Evolutionary conservation across 2,329 filamentous ascomycete genomes (phyloP).

Genomic region (Proliferodiscus dingleyae): DNA sequence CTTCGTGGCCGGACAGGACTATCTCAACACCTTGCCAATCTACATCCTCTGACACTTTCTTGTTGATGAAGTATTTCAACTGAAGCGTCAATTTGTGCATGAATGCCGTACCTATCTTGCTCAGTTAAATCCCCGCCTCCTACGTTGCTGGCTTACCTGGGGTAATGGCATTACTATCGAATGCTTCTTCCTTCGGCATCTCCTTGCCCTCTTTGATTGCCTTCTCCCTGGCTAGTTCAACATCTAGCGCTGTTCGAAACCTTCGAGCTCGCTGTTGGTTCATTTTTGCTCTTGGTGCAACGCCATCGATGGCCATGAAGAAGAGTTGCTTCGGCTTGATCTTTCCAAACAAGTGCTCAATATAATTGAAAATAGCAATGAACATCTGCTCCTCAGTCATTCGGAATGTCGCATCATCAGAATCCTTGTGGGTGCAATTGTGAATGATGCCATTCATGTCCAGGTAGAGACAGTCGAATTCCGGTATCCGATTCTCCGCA

Average conservation of each 20-base stretch:
- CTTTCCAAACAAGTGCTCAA: slow-evolving; percentile 96
- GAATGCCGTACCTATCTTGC: slow-evolving; percentile 65
- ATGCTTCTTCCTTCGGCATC: slow-evolving; percentile 90
- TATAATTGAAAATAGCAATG: slow-evolving; percentile 99
- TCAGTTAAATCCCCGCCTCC: slow-evolving; percentile 22
- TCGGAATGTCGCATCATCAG: slow-evolving; percentile 84
- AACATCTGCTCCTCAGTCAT: slow-evolving; percentile 99
- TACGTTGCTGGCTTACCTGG: slow-evolving; percentile 51
- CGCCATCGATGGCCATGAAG: slow-evolving; percentile 99
- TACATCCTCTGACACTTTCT: slow-evolving; percentile 93
- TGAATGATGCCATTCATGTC: slow-evolving; percentile 99
- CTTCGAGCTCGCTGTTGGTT: slow-evolving; percentile 95
- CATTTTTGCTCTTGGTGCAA: slow-evolving; percentile 98
- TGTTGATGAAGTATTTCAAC: slow-evolving; percentile 97
- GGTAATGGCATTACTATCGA: slow-evolving; percentile 99
- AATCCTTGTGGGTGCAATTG: slow-evolving; percentile 97
- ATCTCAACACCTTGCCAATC: slow-evolving; percentile 98
- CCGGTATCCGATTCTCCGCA: slow-evolving; percentile 96
- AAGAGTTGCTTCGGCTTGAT: slow-evolving; percentile 98
- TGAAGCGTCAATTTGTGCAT: slow-evolving; percentile 95
- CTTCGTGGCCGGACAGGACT: slow-evolving; percentile 94
- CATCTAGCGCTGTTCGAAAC: slow-evolving; percentile 90
- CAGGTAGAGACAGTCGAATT: slow-evolving; percentile 96
- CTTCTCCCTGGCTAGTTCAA: slow-evolving; percentile 85
- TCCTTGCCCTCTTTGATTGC: slow-evolving; percentile 84